Evolutionary conservation across 441 rosid genomes (phyloP).

Genomic region (Syzygium malaccense): DNA sequence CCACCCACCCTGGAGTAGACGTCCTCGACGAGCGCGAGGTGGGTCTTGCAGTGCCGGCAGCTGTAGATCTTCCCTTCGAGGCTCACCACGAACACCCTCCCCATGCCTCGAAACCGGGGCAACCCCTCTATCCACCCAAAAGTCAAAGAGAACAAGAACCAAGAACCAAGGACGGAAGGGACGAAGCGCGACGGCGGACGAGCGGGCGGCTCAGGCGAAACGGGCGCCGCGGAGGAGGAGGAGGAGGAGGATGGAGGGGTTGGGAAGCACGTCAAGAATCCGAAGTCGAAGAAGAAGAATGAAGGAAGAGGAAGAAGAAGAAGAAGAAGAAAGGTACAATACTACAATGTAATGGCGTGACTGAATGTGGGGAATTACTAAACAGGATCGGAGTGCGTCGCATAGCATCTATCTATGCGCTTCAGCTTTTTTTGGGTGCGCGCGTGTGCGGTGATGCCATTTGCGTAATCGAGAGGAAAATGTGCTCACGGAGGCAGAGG

Average conservation of each 20-base stretch:
- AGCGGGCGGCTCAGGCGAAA: neutral
- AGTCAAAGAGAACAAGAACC: neutral
- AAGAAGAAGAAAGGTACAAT: neutral
- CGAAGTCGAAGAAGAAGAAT: neutral
- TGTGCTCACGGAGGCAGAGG: neutral
- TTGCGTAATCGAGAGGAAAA: neutral
- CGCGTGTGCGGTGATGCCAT: neutral
- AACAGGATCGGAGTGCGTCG: neutral
- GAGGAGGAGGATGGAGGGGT: neutral
- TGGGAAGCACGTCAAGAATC: neutral
- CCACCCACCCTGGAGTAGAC: slow-evolving; percentile 69
- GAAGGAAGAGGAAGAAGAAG: too few relatives aligned
- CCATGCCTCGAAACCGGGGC: slow-evolving; percentile 37
- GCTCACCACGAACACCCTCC: slow-evolving; percentile 73
- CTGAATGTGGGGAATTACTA: too few relatives aligned
- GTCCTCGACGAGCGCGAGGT: slow-evolving; percentile 72
- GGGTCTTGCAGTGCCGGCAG: slow-evolving; percentile 93
- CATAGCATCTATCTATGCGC: too few relatives aligned
- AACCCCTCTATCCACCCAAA: slow-evolving; percentile 10
- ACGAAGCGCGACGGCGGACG: neutral
- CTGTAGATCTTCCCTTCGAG: slow-evolving; percentile 91
- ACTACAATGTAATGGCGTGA: neutral
- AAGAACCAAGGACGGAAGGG: neutral
- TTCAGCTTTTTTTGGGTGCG: neutral
- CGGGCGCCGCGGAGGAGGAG: neutral